Conservation (phyloP, 2,329 filamentous ascomycete species). For the Pyrenophora teres region DNA sequence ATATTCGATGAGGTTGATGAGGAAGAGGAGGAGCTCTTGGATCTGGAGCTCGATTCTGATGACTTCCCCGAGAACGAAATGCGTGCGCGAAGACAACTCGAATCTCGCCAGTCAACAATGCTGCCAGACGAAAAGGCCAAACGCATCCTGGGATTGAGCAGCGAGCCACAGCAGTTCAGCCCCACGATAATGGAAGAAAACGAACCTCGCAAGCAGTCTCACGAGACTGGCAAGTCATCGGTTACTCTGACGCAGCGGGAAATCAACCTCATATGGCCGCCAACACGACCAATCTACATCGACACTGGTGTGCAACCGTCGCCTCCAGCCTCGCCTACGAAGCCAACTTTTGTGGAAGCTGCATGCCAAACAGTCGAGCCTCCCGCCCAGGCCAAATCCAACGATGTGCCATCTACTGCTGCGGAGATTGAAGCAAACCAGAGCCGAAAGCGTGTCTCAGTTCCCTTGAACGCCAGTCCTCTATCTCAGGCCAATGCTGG, state of each 20-base stretch:
- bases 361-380: constrained; percentile 29
- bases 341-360: constrained; percentile 32
- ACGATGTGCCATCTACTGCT: constrained; percentile 21
- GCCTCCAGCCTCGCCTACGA: constrained; percentile 74
- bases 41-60: constrained; percentile 69
- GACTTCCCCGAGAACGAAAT: constrained; percentile 55
- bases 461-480: constrained; percentile 31
- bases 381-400: constrained; percentile 27
- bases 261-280: constrained; percentile 39
- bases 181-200: constrained; percentile 25
- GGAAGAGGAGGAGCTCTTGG: constrained; percentile 58
- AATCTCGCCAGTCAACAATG: constrained; percentile 48
- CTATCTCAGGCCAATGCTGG: constrained; percentile 20
- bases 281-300: constrained; percentile 61
- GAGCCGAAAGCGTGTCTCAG: constrained; percentile 67
- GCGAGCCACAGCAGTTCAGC: constrained; percentile 34
- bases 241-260: constrained; percentile 31
- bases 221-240: constrained; percentile 31
- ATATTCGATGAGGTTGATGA: constrained; percentile 73
- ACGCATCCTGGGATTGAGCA: constrained; percentile 50
- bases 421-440: constrained; percentile 72
- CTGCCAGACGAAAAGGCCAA: constrained; percentile 54
- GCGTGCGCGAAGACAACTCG: constrained; percentile 45
- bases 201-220: constrained; percentile 29
- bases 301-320: constrained; percentile 84